Evolutionary conservation across 2,329 filamentous ascomycete genomes (phyloP).

Genomic region (Penicillium nordicum): DNA sequence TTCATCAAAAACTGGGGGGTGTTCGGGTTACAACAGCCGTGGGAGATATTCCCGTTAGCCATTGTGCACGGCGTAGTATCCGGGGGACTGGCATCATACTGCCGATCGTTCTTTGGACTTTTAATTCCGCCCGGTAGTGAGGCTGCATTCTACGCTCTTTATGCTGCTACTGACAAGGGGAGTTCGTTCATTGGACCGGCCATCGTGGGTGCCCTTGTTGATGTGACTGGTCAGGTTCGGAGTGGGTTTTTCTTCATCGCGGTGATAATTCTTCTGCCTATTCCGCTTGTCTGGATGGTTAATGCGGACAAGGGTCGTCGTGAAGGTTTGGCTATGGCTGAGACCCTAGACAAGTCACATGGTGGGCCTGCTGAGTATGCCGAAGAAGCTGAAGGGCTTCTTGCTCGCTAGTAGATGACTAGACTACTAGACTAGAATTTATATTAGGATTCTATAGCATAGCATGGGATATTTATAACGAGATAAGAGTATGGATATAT

Average conservation of each 20-base stretch:
- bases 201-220: slow-evolving; percentile 83
- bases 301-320: slow-evolving; percentile 38
- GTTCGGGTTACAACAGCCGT: slow-evolving; percentile 76
- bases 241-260: slow-evolving; percentile 88
- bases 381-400: slow-evolving; percentile 31
- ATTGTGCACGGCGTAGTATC: slow-evolving; percentile 84
- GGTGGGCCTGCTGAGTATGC: slow-evolving; percentile 10
- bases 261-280: slow-evolving; percentile 72
- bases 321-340: slow-evolving; percentile 34
- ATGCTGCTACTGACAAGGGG: slow-evolving; percentile 92
- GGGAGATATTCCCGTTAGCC: slow-evolving; percentile 89
- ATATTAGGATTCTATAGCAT: neutral
- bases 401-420: slow-evolving; percentile 16
- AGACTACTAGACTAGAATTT: neutral
- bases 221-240: slow-evolving; percentile 69
- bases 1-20: slow-evolving; percentile 69
- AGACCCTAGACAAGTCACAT: slow-evolving; percentile 20
- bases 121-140: slow-evolving; percentile 86
- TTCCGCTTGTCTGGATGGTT: slow-evolving; percentile 75
- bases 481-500: neutral
- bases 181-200: slow-evolving; percentile 85
- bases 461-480: neutral
- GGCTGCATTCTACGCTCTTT: slow-evolving; percentile 88
- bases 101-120: slow-evolving; percentile 80
- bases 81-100: slow-evolving; percentile 81